Percentiles rank a stretch among this genome's conserved stretches.
phyloP scores from a whole-genome alignment of 1,284 basidiomycete genomes.

The Papiliotrema fonsecae region DNA sequence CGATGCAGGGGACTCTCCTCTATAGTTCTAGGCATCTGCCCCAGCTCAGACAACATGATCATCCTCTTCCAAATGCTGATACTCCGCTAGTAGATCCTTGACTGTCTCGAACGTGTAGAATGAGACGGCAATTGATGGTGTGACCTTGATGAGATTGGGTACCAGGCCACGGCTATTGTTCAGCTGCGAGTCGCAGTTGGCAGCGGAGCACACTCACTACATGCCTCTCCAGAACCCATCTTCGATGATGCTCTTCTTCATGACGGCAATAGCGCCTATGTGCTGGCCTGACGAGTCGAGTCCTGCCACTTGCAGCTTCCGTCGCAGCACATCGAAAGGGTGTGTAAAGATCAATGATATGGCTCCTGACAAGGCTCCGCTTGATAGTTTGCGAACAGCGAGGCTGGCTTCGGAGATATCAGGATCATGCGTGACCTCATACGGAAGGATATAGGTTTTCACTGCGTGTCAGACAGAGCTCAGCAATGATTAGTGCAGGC shows the following conservation, averaged over 20 bases:
- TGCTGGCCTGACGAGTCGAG: constrained; percentile 67
- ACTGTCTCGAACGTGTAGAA: constrained; percentile 50
- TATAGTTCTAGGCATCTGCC: too few species aligned
- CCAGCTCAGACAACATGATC: constrained; percentile 9
- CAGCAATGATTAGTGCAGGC: constrained; percentile 5
- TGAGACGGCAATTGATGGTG: constrained; percentile 84
- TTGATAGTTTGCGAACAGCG: constrained; percentile 45
- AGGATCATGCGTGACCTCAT: constrained; percentile 8
- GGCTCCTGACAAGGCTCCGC: constrained; percentile 54
- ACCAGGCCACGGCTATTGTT: constrained; percentile 67
- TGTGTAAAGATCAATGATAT: constrained; percentile 93
- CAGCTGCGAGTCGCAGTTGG: not conserved
- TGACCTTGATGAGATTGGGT: constrained; percentile 87
- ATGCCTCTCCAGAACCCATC: constrained; percentile 60
- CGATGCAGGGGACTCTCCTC: too few species aligned
- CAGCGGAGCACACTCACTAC: constrained; percentile 35
- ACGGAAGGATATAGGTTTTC: constrained; percentile 25
- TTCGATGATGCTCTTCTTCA: constrained; percentile 61
- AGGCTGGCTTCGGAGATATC: constrained; percentile 26
- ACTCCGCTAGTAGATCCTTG: constrained; percentile 32
- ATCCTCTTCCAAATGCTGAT: constrained; percentile 17
- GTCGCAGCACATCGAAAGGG: constrained; percentile 86
- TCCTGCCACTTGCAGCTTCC: constrained; percentile 87
- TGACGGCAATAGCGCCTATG: constrained; percentile 70
- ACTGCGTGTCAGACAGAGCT: constrained; percentile 4